Evolutionary conservation across 2,329 filamentous ascomycete species (phyloP).

Genomic region (Ophidiomyces ophidiicola): DNA sequence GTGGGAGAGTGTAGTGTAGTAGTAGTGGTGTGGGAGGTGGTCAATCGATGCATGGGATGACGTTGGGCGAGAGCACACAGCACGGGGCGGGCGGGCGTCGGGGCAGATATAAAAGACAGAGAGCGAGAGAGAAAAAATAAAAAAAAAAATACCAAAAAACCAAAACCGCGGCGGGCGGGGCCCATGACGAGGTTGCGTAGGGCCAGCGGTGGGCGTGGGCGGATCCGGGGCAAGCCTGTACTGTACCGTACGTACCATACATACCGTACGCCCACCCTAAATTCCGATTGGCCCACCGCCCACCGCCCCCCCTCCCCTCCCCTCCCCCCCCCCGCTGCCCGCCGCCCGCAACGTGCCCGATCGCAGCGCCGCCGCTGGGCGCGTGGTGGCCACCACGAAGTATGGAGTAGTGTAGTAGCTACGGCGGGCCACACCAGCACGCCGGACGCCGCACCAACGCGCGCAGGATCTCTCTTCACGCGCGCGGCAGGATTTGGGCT

Average conservation of each 20-base stretch:
- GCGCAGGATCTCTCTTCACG: too few relatives aligned
- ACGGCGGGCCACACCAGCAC: background rate
- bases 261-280: too few relatives aligned
- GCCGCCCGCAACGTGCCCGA: background rate
- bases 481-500: too few relatives aligned
- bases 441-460: background rate
- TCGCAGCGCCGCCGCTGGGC: background rate
- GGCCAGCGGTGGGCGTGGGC: too few relatives aligned
- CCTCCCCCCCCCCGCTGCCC: background rate
- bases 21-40: constrained; percentile 16
- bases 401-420: background rate
- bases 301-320: background rate
- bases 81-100: background rate
- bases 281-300: too few relatives aligned
- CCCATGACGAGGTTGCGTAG: too few relatives aligned
- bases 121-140: constrained; percentile 17
- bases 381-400: background rate
- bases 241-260: too few relatives aligned
- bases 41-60: background rate
- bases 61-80: too few relatives aligned
- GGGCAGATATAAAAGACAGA: constrained; percentile 30
- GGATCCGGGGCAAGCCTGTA: too few relatives aligned
- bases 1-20: constrained; percentile 21
- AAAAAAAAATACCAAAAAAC: constrained; percentile 15
- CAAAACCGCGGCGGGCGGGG: too few relatives aligned